Base-by-base conservation (phyloP, 2,329 filamentous ascomycete species). In the Monilinia polystroma region DNA sequence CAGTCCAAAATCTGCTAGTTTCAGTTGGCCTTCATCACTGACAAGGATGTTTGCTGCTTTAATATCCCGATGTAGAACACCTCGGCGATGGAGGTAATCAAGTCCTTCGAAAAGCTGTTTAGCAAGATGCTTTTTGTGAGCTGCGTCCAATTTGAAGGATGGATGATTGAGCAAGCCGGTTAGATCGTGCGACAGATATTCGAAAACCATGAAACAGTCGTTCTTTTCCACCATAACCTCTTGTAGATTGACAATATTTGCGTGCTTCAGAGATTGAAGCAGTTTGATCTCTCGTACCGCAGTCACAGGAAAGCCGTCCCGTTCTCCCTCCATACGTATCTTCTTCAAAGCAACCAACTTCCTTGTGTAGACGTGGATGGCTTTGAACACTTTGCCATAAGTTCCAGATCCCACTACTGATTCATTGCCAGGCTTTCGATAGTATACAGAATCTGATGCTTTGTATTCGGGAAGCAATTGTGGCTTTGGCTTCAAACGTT, bases 161-260 rank as follows among this genome's bases (percentile, higher is more conserved):
- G 95, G 95, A 75, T 99, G 95, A 74, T 98, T 98, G 68, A 99
- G 86, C 43, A 99, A 82, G 18, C 95, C 95, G 3, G 95, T 99
- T 68, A 99, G 82, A 77, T 99, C 95, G 77, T 99, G 95, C 1
- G 95, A 94, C 43, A 98, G 84, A 76, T 99, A 99, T 77, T 99
- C 95, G 71, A 99, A 99, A 3, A 99, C 95, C 95, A 99, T 99
- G 79, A 96, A 99, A 78, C 95, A 99, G 78, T 98, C 93, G 72
- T 98, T 98, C 76, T 90, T 91, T 79, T 99, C 95, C 2, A 99
- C 95, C 95, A 99, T 99, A 71, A 96, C 92, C 79, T 97, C 93
- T 71, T 91, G 87, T 23, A 97, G 81, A 52, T 88, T 87, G 67
- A 97, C 92, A 62, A 97, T 88, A 74, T 96, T 96, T 68, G 83